Conservation (phyloP, 1,284 basidiomycete species). For the Sparassis latifolia region DNA sequence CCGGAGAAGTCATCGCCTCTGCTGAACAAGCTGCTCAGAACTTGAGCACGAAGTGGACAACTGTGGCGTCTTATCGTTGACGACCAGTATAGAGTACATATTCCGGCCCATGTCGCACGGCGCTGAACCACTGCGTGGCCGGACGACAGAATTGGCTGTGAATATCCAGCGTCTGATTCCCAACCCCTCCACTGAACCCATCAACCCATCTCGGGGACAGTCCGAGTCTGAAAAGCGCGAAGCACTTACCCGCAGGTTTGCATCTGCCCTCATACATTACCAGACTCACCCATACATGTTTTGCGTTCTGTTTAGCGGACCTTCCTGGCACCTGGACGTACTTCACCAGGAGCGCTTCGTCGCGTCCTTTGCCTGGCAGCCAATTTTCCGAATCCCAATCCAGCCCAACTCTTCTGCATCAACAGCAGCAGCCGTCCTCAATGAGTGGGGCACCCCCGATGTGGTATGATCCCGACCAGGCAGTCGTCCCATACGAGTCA, state of each 20-base stretch:
- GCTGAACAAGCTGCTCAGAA: no score
- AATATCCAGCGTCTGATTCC: background rate
- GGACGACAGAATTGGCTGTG: no score
- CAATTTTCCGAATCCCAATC: background rate
- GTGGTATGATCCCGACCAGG: conserved; percentile 23
- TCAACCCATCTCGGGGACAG: no score
- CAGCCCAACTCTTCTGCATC: background rate
- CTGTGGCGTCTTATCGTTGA: no score
- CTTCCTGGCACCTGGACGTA: background rate
- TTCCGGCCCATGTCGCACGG: no score
- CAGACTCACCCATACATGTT: background rate
- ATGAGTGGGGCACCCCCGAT: conserved; percentile 26
- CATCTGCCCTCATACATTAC: background rate
- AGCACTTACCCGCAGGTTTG: background rate
- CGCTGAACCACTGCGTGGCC: no score
- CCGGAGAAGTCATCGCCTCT: no score
- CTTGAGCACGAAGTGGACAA: no score
- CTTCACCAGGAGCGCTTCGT: background rate
- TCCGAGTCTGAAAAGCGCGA: background rate
- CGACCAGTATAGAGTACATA: no score
- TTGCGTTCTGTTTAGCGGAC: background rate
- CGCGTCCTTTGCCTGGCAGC: background rate
- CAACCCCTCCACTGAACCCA: background rate
- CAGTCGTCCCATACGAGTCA: conserved; percentile 8
- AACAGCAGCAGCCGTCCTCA: conserved; percentile 8